Evolutionary conservation across 176 grass and related monocot species (phyloP).

Genomic region (Eleusine indica): DNA sequence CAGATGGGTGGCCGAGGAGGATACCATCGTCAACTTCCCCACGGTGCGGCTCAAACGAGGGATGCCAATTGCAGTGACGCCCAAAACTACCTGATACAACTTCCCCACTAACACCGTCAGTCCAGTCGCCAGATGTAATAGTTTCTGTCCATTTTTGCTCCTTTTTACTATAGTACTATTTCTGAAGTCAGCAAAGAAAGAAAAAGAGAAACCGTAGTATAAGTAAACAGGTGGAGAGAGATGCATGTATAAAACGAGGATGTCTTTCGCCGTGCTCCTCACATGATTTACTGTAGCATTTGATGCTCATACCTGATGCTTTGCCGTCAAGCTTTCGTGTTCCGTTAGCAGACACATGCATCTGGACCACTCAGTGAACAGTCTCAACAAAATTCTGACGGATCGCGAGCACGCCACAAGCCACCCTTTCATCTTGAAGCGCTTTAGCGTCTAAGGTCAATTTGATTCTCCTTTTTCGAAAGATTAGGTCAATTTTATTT

Average conservation of each 20-base stretch:
- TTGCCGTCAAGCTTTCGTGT: neutral
- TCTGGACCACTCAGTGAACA: neutral
- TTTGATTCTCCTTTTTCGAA: neutral
- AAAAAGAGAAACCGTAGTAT: neutral
- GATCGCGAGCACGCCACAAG: neutral
- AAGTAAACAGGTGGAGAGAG: neutral
- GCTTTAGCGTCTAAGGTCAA: neutral
- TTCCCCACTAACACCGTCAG: neutral
- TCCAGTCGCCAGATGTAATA: too few relatives aligned
- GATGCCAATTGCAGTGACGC: slow-evolving; percentile 43
- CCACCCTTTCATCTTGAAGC: neutral
- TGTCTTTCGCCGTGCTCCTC: neutral
- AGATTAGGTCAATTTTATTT: neutral
- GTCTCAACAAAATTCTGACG: neutral
- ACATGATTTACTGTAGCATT: neutral
- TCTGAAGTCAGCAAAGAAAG: neutral
- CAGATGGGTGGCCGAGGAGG: slow-evolving; percentile 54
- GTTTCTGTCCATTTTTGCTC: neutral
- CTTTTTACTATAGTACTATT: neutral
- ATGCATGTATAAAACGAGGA: neutral
- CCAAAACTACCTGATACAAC: neutral
- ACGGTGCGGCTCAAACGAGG: slow-evolving; percentile 56
- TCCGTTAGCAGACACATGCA: neutral
- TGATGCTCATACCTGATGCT: neutral
- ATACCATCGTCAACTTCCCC: slow-evolving; percentile 55